Base-by-base conservation (phyloP, 352 stramenopile species). In the Pythium rhizo-oryzae region DNA sequence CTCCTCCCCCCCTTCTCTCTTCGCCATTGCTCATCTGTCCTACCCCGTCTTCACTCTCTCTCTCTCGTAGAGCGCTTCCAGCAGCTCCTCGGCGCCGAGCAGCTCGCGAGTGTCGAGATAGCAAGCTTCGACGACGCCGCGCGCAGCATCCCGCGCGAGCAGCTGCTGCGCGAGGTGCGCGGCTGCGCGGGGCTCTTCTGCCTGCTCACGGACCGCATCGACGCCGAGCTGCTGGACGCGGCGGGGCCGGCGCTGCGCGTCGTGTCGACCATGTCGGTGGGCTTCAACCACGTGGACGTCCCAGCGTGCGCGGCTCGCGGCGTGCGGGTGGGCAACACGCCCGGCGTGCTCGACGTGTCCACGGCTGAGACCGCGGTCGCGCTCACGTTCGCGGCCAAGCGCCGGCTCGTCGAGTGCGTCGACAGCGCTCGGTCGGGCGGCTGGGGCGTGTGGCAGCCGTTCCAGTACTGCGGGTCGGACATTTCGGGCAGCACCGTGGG, bases 241-340 rank as follows among this genome's bases (percentile, higher is more conserved):
- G 76, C 75, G 11, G 79, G 79, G 7, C 63, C 74, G 41, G 41
- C 61, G 1, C 63, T 87, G 13, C 76, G 79, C 44, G 78, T 84
- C 5, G 79, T 81, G 6, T 81, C 46, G 63, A 94, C 88, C 23
- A 85, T 96, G 81, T 91, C 79, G 43, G 86, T 90, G 15, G 88
- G 88, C 56, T 81, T 89, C 37, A 89, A 96, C 76, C 88, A 96
- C 63, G 87, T 96, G 69, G 84, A 91, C 63, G 57, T 91, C 0
- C 59, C 77, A 41, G 80, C 81, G 19, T 91, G 81, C 46, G 59
- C 76, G 19, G 76, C 74, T 11, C 62, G 69, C 56, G 74, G 76
- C 28, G 85, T 94, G 52, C 56, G 67, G 16, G 79, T 93, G 21
- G 82, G 82, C 28, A 87, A 94, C 66, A 92, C 84, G 13, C 81